Evolutionary conservation across 345 rosid genomes (phyloP).

Genomic region (Geranium brycei): DNA sequence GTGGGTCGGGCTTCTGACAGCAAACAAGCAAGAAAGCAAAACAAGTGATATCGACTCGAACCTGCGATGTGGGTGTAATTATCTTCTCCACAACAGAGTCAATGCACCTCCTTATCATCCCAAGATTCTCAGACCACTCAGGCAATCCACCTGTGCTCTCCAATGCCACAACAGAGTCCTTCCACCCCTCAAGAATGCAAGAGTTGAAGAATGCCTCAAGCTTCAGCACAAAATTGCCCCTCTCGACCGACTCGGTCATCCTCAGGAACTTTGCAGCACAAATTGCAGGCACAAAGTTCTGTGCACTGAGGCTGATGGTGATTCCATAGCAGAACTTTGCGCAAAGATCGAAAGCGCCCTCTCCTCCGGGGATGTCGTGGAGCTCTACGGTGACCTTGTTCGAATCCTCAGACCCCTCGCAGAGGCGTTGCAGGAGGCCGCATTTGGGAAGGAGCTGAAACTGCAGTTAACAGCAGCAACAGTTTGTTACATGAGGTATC

Average conservation of each 20-base stretch:
- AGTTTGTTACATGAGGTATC: background rate
- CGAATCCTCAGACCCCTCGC: conserved; percentile 34
- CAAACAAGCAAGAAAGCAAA: background rate
- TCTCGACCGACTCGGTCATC: conserved; percentile 75
- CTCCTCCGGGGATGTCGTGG: conserved; percentile 87
- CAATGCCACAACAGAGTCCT: conserved; percentile 65
- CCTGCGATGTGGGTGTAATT: conserved; percentile 65
- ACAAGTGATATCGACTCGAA: conserved; percentile 9
- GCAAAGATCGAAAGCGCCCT: conserved; percentile 83
- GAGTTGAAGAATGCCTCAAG: conserved; percentile 83
- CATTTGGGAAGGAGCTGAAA: conserved; percentile 74
- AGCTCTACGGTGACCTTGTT: conserved; percentile 47
- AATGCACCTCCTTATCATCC: conserved; percentile 66
- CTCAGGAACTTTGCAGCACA: conserved; percentile 87
- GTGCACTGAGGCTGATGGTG: conserved; percentile 70
- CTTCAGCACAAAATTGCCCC: conserved; percentile 64
- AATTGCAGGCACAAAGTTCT: conserved; percentile 67
- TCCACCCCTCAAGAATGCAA: conserved; percentile 91
- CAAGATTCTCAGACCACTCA: conserved; percentile 84
- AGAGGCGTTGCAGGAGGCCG: conserved; percentile 60
- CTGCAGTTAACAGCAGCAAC: conserved; percentile 32
- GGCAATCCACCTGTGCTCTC: conserved; percentile 52
- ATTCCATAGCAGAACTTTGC: conserved; percentile 97
- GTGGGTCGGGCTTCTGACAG: background rate
- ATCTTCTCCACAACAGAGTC: conserved; percentile 83